A percentile compares a stretch with the other conserved stretches of the same genome.
Evolutionary conservation across 768 basidiomycete species (phyloP).

Genomic region (Chlorophyllum brunneum): DNA sequence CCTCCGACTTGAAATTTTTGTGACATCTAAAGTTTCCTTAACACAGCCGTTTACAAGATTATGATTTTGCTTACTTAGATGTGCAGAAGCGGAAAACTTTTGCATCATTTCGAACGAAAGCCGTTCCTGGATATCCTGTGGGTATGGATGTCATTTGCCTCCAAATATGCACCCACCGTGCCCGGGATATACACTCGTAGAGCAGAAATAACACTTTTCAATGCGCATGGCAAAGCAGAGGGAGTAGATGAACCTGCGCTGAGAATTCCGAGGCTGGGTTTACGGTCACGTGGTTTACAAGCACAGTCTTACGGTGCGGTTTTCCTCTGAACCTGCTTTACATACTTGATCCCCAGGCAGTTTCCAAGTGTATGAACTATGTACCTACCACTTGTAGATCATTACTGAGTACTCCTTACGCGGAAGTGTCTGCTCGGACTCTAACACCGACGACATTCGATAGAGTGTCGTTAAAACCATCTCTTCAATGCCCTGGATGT

Average conservation of each 20-base stretch:
- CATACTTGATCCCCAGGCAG: no score
- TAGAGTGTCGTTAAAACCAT: constrained; percentile 41
- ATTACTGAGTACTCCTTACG: constrained; percentile 3
- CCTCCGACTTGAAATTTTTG: constrained; percentile 94
- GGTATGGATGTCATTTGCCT: background rate
- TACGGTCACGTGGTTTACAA: background rate
- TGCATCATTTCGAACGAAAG: constrained; percentile 96
- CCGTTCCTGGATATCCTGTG: constrained; percentile 52
- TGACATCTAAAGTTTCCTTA: constrained; percentile 63
- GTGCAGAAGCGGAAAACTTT: constrained; percentile 98
- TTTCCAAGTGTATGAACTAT: no score
- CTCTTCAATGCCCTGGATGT: constrained; percentile 35
- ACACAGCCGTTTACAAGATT: background rate
- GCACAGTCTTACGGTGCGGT: no score
- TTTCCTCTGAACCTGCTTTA: no score
- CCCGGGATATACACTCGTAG: constrained; percentile 93
- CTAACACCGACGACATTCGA: constrained; percentile 41
- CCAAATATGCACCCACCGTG: constrained; percentile 56
- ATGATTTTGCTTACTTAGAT: constrained; percentile 67
- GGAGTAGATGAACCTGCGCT: no score
- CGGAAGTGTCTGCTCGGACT: constrained; percentile 13
- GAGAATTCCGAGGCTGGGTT: background rate
- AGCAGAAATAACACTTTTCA: constrained; percentile 99
- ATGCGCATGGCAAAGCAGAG: constrained; percentile 83
- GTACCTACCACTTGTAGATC: background rate